A percentile compares a stretch with the other conserved stretches of the same genome.
Conservation (phyloP, 352 stramenopile species). For the Phytophthora ramorum region DNA sequence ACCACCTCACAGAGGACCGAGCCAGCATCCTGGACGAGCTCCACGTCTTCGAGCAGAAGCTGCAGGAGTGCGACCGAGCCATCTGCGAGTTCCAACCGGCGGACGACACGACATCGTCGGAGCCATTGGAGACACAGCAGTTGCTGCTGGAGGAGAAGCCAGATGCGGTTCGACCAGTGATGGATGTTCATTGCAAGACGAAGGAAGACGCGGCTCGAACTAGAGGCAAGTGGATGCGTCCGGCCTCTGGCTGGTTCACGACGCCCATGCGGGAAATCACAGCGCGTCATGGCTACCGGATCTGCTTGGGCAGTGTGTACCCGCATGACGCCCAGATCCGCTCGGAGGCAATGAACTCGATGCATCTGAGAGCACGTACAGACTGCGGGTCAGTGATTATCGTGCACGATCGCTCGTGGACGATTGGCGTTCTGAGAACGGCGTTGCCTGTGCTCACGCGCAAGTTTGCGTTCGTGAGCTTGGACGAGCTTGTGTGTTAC, state of each 20-base stretch:
- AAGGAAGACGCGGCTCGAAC: background rate
- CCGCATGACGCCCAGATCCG: slow-evolving; percentile 88
- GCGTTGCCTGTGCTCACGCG: slow-evolving; percentile 60
- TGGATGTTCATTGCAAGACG: background rate
- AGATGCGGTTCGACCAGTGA: background rate
- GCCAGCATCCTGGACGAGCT: slow-evolving; percentile 82
- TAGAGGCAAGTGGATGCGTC: slow-evolving; percentile 73
- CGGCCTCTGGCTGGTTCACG: slow-evolving; percentile 87
- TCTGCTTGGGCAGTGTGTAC: slow-evolving; percentile 88
- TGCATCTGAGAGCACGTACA: slow-evolving; percentile 62
- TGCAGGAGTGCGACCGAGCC: slow-evolving; percentile 77
- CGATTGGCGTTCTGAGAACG: slow-evolving; percentile 68
- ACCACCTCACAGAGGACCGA: slow-evolving; percentile 85
- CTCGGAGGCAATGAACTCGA: slow-evolving; percentile 68
- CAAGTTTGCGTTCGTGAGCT: slow-evolving; percentile 71
- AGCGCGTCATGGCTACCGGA: slow-evolving; percentile 78
- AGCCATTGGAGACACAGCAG: slow-evolving; percentile 25
- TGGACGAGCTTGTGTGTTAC: slow-evolving; percentile 63
- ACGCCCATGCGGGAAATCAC: slow-evolving; percentile 78
- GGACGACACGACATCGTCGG: background rate
- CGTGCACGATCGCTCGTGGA: slow-evolving; percentile 86
- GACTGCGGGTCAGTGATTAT: slow-evolving; percentile 82
- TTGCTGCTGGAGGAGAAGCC: slow-evolving; percentile 29
- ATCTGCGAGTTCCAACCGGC: slow-evolving; percentile 55
- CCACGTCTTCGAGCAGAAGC: slow-evolving; percentile 84